phyloP scores from a whole-genome alignment of 352 stramenopile species.

The Hyaloperonospora brassicae region DNA sequence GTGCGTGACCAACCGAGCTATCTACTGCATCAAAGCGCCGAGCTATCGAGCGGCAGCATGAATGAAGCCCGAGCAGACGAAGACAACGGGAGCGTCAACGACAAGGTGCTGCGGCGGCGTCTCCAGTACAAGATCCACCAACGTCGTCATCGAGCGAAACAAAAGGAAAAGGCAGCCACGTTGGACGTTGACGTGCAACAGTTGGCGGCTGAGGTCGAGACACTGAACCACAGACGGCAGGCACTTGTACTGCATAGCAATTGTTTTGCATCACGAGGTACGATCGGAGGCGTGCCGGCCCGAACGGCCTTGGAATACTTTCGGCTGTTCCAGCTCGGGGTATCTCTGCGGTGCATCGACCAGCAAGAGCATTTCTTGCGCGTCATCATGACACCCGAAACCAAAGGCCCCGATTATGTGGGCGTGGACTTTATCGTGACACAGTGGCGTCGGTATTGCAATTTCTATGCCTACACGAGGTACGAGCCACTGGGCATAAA shows the following conservation, averaged over 20 bases:
- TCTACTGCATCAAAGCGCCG: no score
- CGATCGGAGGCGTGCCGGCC: slow-evolving; percentile 20
- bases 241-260: slow-evolving; percentile 29
- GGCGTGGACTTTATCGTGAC: slow-evolving; percentile 42
- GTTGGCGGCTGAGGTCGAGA: slow-evolving; percentile 28
- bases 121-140: slow-evolving; percentile 69
- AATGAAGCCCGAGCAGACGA: no score
- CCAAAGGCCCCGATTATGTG: slow-evolving; percentile 44
- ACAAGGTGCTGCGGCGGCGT: slow-evolving; percentile 27
- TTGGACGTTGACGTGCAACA: slow-evolving; percentile 36
- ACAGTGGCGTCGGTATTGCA: slow-evolving; percentile 46
- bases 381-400: slow-evolving; percentile 32
- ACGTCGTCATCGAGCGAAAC: slow-evolving; percentile 53
- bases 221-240: slow-evolving; percentile 22
- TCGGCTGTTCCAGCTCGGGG: slow-evolving; percentile 41
- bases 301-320: slow-evolving; percentile 49
- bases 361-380: slow-evolving; percentile 52
- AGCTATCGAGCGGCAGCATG: no score
- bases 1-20: no score
- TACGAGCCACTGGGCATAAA: slow-evolving; percentile 28
- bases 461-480: slow-evolving; percentile 37
- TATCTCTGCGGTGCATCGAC: slow-evolving; percentile 13
- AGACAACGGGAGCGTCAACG: slow-evolving; percentile 17
- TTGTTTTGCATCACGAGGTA: slow-evolving; percentile 30
- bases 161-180: slow-evolving; percentile 35